These are phyloP conservation scores for Pseudonitzschia delicatissima DNA, from an alignment of 108 stramenopile species.

Conservation along the genomic window DNA sequence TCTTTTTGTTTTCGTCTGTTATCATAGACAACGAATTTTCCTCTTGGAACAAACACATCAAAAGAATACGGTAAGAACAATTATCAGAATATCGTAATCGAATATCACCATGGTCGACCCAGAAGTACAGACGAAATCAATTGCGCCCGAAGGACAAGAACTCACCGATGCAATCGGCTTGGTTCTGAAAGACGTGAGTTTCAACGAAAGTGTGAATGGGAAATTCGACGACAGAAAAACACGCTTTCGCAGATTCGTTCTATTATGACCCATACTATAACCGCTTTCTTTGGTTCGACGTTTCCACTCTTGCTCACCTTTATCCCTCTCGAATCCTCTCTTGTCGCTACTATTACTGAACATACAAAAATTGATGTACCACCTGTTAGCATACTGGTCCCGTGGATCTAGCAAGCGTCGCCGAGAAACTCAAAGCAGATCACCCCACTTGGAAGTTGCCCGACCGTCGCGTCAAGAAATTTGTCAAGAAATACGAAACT, in stretches of 20 bases:
- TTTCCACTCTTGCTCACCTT: no score
- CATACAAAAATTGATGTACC: no score
- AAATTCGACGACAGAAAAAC: not conserved
- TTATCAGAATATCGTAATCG: no score
- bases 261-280: no score
- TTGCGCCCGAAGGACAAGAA: not conserved
- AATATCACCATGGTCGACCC: not conserved
- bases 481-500: conserved; percentile 24
- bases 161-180: conserved; percentile 6
- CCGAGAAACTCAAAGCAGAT: conserved; percentile 1
- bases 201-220: no score
- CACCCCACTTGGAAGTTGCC: conserved; percentile 40
- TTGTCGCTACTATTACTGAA: not conserved
- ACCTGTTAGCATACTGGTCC: not conserved
- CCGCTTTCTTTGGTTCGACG: not conserved
- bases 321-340: no score
- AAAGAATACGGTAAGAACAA: no score
- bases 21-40: no score
- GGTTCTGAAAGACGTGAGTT: conserved; percentile 12
- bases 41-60: no score
- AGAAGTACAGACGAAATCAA: conserved; percentile 1
- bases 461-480: conserved; percentile 39
- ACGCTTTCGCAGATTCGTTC: no score
- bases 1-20: no score
- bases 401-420: not conserved